Conservation (phyloP, 768 basidiomycete genomes). For the Chalciporus piperatus region DNA sequence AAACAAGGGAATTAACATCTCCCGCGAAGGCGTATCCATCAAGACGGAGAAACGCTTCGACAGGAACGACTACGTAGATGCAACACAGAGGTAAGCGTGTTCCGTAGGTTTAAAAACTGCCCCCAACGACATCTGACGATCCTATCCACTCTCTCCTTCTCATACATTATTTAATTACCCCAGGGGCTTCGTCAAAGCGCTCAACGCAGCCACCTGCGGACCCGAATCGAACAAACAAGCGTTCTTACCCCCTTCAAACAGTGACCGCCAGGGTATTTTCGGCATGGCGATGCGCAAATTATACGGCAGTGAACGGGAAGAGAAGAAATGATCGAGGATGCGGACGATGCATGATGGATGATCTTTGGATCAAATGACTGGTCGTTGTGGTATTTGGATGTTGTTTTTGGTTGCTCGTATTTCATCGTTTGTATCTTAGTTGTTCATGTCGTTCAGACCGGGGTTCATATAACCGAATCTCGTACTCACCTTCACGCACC, state of each 20-base stretch:
- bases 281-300: slow-evolving; percentile 9
- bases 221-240: slow-evolving; percentile 7
- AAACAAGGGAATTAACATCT: slow-evolving; percentile 53
- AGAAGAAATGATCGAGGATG: too few relatives aligned
- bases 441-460: too few relatives aligned
- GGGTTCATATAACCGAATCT: too few relatives aligned
- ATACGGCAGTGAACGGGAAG: neutral
- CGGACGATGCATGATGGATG: too few relatives aligned
- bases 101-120: neutral
- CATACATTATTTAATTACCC: neutral
- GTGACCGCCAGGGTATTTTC: neutral
- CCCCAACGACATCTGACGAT: too few relatives aligned
- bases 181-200: slow-evolving; percentile 54
- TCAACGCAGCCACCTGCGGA: slow-evolving; percentile 43
- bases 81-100: slow-evolving; percentile 58
- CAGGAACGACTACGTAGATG: slow-evolving; percentile 65
- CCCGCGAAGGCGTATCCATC: slow-evolving; percentile 58
- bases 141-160: neutral
- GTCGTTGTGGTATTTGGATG: too few relatives aligned
- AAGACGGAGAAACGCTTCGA: slow-evolving; percentile 61
- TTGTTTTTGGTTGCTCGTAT: too few relatives aligned
- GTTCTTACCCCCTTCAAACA: slow-evolving; percentile 3
- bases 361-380: too few relatives aligned
- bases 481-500: too few relatives aligned
- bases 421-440: too few relatives aligned